These are phyloP conservation scores for Puccinia novopanici DNA, from an alignment of 1,284 basidiomycete genomes.

Conservation along the genomic window DNA sequence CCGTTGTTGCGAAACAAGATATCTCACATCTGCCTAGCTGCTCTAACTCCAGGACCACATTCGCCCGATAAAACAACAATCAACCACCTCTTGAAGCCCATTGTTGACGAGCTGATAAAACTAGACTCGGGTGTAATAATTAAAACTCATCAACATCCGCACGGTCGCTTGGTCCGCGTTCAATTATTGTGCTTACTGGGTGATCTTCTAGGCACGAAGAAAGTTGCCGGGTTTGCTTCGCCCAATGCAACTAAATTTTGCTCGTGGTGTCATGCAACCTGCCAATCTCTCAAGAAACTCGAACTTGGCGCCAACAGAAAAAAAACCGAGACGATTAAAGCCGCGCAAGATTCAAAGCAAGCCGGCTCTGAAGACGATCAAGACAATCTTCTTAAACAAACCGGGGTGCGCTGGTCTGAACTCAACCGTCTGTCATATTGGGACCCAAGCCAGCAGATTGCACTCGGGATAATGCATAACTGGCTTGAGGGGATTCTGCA, in stretches of 20 bases:
- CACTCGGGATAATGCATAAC: slow-evolving; percentile 35
- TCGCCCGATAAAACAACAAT: slow-evolving; percentile 16
- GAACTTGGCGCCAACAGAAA: not conserved
- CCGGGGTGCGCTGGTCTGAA: slow-evolving; percentile 29
- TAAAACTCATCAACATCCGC: not conserved
- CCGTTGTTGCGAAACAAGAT: slow-evolving; percentile 10
- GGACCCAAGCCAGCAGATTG: no score
- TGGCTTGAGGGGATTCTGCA: slow-evolving; percentile 26
- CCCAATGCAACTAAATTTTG: slow-evolving; percentile 1
- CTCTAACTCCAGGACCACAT: slow-evolving; percentile 20
- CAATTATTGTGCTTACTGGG: slow-evolving; percentile 10
- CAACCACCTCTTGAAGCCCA: slow-evolving; percentile 2
- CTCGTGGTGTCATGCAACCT: slow-evolving; percentile 8
- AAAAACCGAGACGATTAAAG: slow-evolving; percentile 11
- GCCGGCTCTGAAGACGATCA: not conserved
- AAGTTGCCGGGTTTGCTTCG: no score
- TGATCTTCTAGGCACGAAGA: not conserved
- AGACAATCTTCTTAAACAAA: slow-evolving; percentile 22
- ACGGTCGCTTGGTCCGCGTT: slow-evolving; percentile 7
- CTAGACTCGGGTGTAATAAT: slow-evolving; percentile 7
- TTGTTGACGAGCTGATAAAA: slow-evolving; percentile 12
- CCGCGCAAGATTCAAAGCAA: not conserved
- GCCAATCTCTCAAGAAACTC: not conserved
- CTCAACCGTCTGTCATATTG: slow-evolving; percentile 28
- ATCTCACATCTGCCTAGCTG: slow-evolving; percentile 10